These are phyloP conservation scores for Pholiota molesta DNA, from an alignment of 768 basidiomycete genomes.

Conservation along the genomic window DNA sequence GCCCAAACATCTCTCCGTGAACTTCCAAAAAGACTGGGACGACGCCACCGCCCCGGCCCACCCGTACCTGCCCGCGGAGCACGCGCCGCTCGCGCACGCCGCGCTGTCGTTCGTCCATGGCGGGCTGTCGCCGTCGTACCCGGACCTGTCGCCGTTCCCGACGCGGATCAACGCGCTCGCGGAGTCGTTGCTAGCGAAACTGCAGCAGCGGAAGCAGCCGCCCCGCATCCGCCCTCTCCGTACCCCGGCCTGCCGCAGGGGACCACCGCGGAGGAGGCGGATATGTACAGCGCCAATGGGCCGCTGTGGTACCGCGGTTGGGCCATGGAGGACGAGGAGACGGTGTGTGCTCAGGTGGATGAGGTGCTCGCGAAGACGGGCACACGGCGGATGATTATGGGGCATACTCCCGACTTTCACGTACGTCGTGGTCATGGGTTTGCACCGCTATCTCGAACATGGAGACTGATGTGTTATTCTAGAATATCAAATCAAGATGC, in stretches of 20 bases:
- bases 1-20: slow-evolving; percentile 27
- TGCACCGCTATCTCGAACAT: not conserved
- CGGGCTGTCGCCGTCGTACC: slow-evolving; percentile 80
- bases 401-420: slow-evolving; percentile 91
- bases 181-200: slow-evolving; percentile 64
- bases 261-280: slow-evolving; percentile 66
- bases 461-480: not conserved
- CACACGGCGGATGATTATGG: slow-evolving; percentile 91
- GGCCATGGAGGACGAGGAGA: slow-evolving; percentile 74
- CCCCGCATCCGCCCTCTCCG: slow-evolving; percentile 83
- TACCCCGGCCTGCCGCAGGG: slow-evolving; percentile 72
- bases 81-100: slow-evolving; percentile 66
- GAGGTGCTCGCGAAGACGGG: slow-evolving; percentile 73
- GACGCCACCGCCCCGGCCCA: slow-evolving; percentile 19
- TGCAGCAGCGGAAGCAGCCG: slow-evolving; percentile 66
- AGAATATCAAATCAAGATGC: slow-evolving; percentile 86
- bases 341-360: slow-evolving; percentile 73
- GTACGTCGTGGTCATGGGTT: slow-evolving; percentile 34
- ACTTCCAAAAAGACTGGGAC: slow-evolving; percentile 33
- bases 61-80: slow-evolving; percentile 5
- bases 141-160: slow-evolving; percentile 80
- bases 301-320: slow-evolving; percentile 96
- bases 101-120: slow-evolving; percentile 95
- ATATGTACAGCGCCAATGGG: slow-evolving; percentile 76
- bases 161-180: slow-evolving; percentile 80